Conservation (phyloP, 148 eudicot genomes). For the Dianthus caryophyllus region DNA sequence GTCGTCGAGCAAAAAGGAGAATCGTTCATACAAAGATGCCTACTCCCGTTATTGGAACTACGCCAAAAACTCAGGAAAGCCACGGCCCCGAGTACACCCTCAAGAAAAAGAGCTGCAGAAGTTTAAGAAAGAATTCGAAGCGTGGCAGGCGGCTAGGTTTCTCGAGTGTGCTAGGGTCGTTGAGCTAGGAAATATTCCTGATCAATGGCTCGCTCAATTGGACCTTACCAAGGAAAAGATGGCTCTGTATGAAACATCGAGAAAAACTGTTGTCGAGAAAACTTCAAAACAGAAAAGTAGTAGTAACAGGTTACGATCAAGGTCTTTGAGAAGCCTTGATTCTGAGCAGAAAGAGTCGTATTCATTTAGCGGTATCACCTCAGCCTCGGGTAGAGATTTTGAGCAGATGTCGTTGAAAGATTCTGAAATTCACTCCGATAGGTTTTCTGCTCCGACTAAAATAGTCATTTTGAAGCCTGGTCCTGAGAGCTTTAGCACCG, state of each 20-base stretch:
- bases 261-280: slow-evolving; percentile 29
- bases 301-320: slow-evolving; percentile 19
- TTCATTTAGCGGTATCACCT: slow-evolving; percentile 34
- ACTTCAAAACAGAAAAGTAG: slow-evolving; percentile 27
- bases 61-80: slow-evolving; percentile 36
- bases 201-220: slow-evolving; percentile 74
- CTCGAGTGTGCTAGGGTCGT: slow-evolving; percentile 72
- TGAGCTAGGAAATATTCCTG: slow-evolving; percentile 52
- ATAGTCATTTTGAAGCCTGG: slow-evolving; percentile 93
- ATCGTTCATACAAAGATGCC: slow-evolving; percentile 32
- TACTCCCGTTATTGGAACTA: slow-evolving; percentile 39
- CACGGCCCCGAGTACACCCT: slow-evolving; percentile 82
- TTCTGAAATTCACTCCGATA: slow-evolving; percentile 26
- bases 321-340: slow-evolving; percentile 28
- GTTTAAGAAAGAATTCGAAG: slow-evolving; percentile 95
- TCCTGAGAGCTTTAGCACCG: slow-evolving; percentile 44
- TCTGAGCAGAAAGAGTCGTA: slow-evolving; percentile 34
- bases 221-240: slow-evolving; percentile 79
- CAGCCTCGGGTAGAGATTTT: slow-evolving; percentile 33
- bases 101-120: slow-evolving; percentile 97
- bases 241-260: slow-evolving; percentile 48
- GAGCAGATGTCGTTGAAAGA: slow-evolving; percentile 31
- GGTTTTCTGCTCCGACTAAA: slow-evolving; percentile 45
- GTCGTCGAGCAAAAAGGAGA: slow-evolving; percentile 30
- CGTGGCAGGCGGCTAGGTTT: slow-evolving; percentile 89